Evolutionary conservation across 768 basidiomycete species (phyloP).

Genomic region (Mycena latifolia): DNA sequence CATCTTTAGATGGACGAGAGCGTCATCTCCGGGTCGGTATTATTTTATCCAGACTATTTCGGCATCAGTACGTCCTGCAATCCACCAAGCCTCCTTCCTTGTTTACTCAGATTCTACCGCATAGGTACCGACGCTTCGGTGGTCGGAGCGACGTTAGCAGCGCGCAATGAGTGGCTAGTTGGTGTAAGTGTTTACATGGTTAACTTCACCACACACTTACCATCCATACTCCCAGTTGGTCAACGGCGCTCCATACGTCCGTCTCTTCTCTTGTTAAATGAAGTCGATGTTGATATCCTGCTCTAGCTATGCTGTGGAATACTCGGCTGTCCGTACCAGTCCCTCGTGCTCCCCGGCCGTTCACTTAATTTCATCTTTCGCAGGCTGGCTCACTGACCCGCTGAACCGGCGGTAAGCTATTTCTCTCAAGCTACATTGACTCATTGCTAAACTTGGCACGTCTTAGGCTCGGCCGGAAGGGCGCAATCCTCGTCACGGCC

Average conservation of each 20-base stretch:
- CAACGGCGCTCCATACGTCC: conserved; percentile 1
- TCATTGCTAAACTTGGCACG: neutral
- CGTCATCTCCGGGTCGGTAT: neutral
- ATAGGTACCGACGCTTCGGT: neutral
- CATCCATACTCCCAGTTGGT: neutral
- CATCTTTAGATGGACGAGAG: neutral
- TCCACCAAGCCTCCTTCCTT: neutral
- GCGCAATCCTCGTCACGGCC: neutral
- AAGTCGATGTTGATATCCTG: neutral
- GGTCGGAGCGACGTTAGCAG: neutral
- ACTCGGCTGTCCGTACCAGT: neutral
- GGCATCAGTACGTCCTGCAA: conserved; percentile 1
- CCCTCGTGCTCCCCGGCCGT: neutral
- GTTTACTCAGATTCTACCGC: neutral
- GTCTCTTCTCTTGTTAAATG: neutral
- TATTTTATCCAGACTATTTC: neutral
- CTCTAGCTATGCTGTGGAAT: neutral
- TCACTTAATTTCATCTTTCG: neutral
- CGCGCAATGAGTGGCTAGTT: neutral
- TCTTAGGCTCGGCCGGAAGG: neutral
- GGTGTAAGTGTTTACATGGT: neutral
- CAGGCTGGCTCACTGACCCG: neutral
- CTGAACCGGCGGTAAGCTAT: neutral
- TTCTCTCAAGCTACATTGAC: neutral
- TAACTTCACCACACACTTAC: neutral